Conservation (phyloP, 768 basidiomycete species). For the Suillus cothurnatus region DNA sequence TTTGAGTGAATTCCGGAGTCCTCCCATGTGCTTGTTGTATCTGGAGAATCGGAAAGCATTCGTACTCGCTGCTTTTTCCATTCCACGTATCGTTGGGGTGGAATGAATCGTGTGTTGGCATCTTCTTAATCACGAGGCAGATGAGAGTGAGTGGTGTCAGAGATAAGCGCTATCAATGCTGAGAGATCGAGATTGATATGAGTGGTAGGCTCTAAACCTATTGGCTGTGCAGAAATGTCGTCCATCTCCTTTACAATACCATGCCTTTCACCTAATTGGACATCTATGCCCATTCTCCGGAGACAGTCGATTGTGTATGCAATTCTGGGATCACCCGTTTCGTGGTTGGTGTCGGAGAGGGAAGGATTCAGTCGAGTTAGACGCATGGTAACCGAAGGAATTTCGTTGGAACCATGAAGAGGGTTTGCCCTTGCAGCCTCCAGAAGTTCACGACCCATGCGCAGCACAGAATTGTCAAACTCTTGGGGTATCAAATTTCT, state of each 20-base stretch:
- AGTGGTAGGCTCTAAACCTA: conserved; percentile 47
- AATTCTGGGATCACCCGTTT: conserved; percentile 55
- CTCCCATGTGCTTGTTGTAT: conserved; percentile 15
- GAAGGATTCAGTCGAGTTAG: conserved; percentile 68
- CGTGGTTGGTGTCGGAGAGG: conserved; percentile 27
- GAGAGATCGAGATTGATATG: conserved; percentile 84
- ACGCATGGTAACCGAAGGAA: conserved; percentile 59
- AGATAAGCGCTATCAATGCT: conserved; percentile 80
- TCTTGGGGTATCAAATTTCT: conserved; percentile 45
- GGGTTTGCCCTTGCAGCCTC: conserved; percentile 64
- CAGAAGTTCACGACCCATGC: conserved; percentile 68
- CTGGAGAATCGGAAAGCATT: conserved; percentile 9
- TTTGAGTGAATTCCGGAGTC: conserved; percentile 61
- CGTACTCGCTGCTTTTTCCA: conserved; percentile 50
- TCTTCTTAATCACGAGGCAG: conserved; percentile 60
- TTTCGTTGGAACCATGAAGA: conserved; percentile 30
- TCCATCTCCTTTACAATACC: conserved; percentile 9
- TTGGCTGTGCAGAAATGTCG: conserved; percentile 22
- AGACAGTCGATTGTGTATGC: conserved; percentile 57
- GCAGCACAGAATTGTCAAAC: conserved; percentile 74
- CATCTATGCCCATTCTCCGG: conserved; percentile 61
- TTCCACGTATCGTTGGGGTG: conserved; percentile 55
- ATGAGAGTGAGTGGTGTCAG: conserved; percentile 76
- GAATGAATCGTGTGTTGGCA: conserved; percentile 64
- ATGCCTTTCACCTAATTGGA: conserved; percentile 64